These are phyloP conservation scores for Ceratobasidium papillatum DNA, from an alignment of 1,284 basidiomycete species.

Conservation along the genomic window DNA sequence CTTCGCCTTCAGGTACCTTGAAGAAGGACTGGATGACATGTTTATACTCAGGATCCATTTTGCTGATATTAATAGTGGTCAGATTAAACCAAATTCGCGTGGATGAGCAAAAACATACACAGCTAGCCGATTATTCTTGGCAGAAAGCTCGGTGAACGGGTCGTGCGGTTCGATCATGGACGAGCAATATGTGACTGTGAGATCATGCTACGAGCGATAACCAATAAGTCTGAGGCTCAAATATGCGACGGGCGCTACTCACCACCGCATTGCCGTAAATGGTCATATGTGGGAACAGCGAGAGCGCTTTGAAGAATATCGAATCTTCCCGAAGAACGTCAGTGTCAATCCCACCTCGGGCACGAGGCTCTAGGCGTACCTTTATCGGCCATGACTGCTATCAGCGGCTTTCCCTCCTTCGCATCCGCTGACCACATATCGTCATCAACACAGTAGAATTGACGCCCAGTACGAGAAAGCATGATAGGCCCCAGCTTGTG, in stretches of 20 bases:
- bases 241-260: conserved; percentile 24
- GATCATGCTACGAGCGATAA: conserved; percentile 67
- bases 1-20: conserved; percentile 16
- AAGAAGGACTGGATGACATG: conserved; percentile 64
- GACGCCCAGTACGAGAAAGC: conserved; percentile 85
- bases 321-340: conserved; percentile 58
- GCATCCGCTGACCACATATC: conserved; percentile 61
- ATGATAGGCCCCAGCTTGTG: conserved; percentile 72
- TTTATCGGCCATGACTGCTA: conserved; percentile 88
- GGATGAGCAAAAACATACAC: conserved; percentile 58
- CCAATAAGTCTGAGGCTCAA: not conserved
- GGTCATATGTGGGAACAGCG: conserved; percentile 71
- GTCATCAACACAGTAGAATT: conserved; percentile 77
- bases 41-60: conserved; percentile 64
- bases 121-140: conserved; percentile 61
- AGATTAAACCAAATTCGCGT: not conserved
- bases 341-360: not conserved
- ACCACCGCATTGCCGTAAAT: conserved; percentile 87
- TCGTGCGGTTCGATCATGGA: conserved; percentile 76
- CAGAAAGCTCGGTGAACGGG: conserved; percentile 67
- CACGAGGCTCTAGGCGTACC: conserved; percentile 56
- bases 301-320: conserved; percentile 80
- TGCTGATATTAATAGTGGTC: conserved; percentile 54
- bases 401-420: conserved; percentile 68
- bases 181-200: conserved; percentile 84